Evolutionary conservation across 768 basidiomycete genomes (phyloP), one percentile per base, ranked within the genome.

Genomic region (Saitozyma podzolica): DNA sequence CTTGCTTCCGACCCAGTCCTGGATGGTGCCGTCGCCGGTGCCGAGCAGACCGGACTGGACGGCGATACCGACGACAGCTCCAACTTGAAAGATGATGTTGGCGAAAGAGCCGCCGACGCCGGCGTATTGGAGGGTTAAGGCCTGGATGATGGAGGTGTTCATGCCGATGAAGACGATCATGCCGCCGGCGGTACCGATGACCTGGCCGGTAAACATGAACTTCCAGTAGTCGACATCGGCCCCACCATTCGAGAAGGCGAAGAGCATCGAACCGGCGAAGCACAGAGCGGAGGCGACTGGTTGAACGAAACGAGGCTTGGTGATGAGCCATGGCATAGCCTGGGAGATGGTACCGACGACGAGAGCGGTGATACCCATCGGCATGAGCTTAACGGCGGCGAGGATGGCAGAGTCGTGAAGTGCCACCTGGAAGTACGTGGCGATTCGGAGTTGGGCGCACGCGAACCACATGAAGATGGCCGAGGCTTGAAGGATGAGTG

Each of bases 391-490:
- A 56, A 69, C 75, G 11, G 75, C 75, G 40, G 75, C 59, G 48
- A 74, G 65, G 55, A 76, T 76, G 29, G 75, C 61, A 3, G 72
- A 72, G 52, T 76, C 56, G 19, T 56, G 53, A 3, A 70, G 55
- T 14, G 66, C 72, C 29, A 55, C 59, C 52, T 76, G 75, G 65
- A 73, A 76, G 56, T 70, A 76, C 20, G 75, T 74, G 43, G 75
- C 75, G 45, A 74, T 61, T 45, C 75, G 66, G 29, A 76, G 70
- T 58, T 76, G 75, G 41, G 63, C 66, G 51, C 63, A 65, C 8
- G 75, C 75, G 61, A 76, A 66, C 76, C 76, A 75, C 66, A 71
- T 64, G 68, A 75, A 77, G 45, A 70, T 63, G 1, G 66, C 64
- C 1, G 70, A 67, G n/a, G 73, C 74, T 59, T 73, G 72, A n/a